Conservation (phyloP, 257 asterid genomes). For the Nicotiana obtusifolia region DNA sequence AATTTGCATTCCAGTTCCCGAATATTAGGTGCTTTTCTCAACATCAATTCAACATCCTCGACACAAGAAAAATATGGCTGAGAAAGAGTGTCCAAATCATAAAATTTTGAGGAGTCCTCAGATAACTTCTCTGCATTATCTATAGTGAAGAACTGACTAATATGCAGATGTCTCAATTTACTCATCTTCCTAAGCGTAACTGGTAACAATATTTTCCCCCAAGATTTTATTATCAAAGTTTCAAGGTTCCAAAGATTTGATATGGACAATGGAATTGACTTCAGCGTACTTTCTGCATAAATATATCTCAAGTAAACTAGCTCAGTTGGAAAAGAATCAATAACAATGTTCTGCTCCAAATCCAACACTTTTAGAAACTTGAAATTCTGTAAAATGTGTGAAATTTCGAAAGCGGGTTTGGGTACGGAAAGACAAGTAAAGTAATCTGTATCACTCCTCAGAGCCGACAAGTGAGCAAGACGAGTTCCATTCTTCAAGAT, state of each 20-base stretch:
- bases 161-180: background rate
- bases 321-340: background rate
- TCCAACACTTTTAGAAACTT: background rate
- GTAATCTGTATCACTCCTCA: background rate
- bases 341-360: background rate
- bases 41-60: background rate
- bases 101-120: background rate
- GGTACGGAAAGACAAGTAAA: background rate
- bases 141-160: background rate
- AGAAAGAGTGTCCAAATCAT: no score
- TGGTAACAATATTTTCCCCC: background rate
- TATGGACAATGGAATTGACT: background rate
- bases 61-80: background rate
- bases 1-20: background rate
- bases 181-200: background rate
- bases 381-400: no score
- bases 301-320: conserved; percentile 12
- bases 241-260: background rate
- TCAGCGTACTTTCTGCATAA: background rate
- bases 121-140: background rate
- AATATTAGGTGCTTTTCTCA: background rate
- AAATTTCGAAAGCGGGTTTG: no score
- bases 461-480: background rate
- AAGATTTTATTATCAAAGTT: background rate
- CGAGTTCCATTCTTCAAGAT: background rate